These are phyloP conservation scores for Aspergillus felis DNA, from an alignment of 2,329 filamentous ascomycete species.

Conservation along the genomic window DNA sequence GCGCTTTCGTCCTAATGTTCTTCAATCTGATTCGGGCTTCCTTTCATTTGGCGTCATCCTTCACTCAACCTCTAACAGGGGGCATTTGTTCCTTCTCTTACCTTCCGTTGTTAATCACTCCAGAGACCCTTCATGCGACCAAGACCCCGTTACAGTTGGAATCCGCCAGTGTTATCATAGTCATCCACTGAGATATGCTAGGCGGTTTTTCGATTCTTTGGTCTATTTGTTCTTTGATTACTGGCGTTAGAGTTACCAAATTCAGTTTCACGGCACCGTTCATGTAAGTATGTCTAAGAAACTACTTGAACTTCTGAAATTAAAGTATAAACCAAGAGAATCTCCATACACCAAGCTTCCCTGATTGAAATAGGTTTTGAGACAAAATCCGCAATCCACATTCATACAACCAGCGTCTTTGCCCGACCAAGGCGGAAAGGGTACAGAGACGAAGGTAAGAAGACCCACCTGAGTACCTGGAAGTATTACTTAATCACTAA, in stretches of 20 bases:
- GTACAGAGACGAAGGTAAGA: neutral
- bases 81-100: neutral
- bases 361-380: neutral
- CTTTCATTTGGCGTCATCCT: constrained; percentile 6
- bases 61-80: constrained; percentile 3
- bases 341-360: neutral
- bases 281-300: neutral
- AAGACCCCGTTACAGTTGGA: constrained; percentile 1
- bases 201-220: constrained; percentile 12
- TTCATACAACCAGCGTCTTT: neutral
- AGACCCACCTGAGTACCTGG: neutral
- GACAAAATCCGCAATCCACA: neutral
- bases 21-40: neutral
- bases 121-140: neutral
- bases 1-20: constrained; percentile 6
- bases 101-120: neutral
- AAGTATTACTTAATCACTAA: neutral
- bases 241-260: neutral
- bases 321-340: neutral
- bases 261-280: neutral
- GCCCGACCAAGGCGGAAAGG: neutral
- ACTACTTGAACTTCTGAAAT: neutral
- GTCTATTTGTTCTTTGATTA: constrained; percentile 4
- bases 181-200: constrained; percentile 10
- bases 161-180: neutral